These are phyloP conservation scores for Babesia divergens DNA, from an alignment of 169 alveolate genomes.

Conservation along the genomic window DNA sequence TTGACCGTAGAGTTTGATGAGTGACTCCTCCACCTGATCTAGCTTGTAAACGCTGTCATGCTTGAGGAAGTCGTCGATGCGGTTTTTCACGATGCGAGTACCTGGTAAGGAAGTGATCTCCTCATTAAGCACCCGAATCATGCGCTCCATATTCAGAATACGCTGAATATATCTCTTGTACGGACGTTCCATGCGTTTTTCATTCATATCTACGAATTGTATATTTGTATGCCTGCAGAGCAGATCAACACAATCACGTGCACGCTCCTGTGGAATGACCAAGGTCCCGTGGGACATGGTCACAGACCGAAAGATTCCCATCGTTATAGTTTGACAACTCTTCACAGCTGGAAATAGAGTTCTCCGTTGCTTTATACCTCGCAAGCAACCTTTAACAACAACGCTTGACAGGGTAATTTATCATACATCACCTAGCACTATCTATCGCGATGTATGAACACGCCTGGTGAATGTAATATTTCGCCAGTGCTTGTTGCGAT, in stretches of 20 bases:
- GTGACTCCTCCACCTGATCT: slow-evolving; percentile 85
- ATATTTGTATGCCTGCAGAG: slow-evolving; percentile 83
- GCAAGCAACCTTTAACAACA: too few relatives aligned
- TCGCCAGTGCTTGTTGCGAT: too few relatives aligned
- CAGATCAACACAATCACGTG: slow-evolving; percentile 83
- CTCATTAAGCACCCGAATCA: slow-evolving; percentile 77
- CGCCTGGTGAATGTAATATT: too few relatives aligned
- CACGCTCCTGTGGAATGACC: slow-evolving; percentile 89
- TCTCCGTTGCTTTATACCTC: too few relatives aligned
- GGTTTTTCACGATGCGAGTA: slow-evolving; percentile 71
- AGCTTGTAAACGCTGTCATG: slow-evolving; percentile 78
- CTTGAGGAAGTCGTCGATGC: slow-evolving; percentile 77
- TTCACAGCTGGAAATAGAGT: too few relatives aligned
- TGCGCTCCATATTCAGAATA: slow-evolving; percentile 89
- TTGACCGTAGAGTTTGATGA: slow-evolving; percentile 84
- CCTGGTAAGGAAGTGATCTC: slow-evolving; percentile 80
- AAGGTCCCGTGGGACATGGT: slow-evolving; percentile 89
- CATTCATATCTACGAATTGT: slow-evolving; percentile 86
- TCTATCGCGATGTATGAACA: too few relatives aligned
- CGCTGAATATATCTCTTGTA: slow-evolving; percentile 87
- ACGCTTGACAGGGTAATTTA: too few relatives aligned
- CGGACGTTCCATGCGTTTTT: slow-evolving; percentile 82
- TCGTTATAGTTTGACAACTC: background rate
- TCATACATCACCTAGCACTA: too few relatives aligned
- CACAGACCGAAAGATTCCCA: slow-evolving; percentile 76